Evolutionary conservation across 257 asterid genomes (phyloP).

Genomic region (Solanum ossicruentum): DNA sequence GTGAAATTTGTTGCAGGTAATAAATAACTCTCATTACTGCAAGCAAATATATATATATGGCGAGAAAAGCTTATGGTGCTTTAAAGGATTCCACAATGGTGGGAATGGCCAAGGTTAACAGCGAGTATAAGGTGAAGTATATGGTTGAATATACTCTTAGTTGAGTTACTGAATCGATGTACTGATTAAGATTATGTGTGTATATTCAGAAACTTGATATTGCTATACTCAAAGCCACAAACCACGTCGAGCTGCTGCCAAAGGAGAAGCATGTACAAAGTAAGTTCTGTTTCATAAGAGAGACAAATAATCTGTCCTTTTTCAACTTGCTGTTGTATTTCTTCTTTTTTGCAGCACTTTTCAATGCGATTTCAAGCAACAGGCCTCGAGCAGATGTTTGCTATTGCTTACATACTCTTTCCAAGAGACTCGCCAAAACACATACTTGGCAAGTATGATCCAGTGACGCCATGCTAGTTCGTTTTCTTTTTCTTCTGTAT

Average conservation of each 20-base stretch:
- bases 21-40: not conserved
- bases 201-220: conserved; percentile 48
- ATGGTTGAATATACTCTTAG: not conserved
- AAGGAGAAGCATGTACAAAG: conserved; percentile 72
- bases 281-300: conserved; percentile 17
- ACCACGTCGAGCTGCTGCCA: conserved; percentile 57
- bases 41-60: not conserved
- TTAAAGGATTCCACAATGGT: conserved; percentile 68
- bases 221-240: conserved; percentile 75
- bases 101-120: conserved; percentile 65
- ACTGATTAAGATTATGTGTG: not conserved
- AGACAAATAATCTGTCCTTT: not conserved
- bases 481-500: not conserved
- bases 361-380: conserved; percentile 50
- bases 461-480: not conserved
- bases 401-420: conserved; percentile 58
- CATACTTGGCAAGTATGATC: conserved; percentile 61
- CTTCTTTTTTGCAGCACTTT: conserved; percentile 36
- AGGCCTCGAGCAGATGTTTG: conserved; percentile 74
- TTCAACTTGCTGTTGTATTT: not conserved
- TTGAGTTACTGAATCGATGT: not conserved
- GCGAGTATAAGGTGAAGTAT: conserved; percentile 50
- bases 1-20: not conserved
- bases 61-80: conserved; percentile 53
- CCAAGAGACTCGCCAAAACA: conserved; percentile 62